Percentiles rank a stretch among this genome's conserved stretches.
phyloP scores from a whole-genome alignment of 768 basidiomycete species.

The Pleurotus tuber-regium region DNA sequence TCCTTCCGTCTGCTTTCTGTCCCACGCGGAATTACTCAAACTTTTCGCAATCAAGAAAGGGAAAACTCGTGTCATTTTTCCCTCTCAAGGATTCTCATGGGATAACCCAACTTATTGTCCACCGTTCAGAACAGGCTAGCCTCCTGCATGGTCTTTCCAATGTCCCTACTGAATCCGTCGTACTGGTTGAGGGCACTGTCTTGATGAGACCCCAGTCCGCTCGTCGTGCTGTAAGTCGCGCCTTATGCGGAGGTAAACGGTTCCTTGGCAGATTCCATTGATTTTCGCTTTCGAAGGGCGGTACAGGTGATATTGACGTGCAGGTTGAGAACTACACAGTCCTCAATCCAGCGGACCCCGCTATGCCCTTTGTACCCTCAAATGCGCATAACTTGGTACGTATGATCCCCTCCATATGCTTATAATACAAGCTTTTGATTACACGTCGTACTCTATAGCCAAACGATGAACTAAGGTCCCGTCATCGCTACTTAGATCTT shows the following conservation, averaged over 20 bases:
- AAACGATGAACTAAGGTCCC: conserved; percentile 82
- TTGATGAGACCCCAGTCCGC: conserved; percentile 58
- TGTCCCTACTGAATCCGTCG: conserved; percentile 74
- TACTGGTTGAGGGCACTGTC: conserved; percentile 77
- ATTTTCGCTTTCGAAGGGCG: conserved; percentile 37
- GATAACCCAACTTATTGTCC: conserved; percentile 73
- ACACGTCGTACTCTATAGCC: conserved; percentile 6
- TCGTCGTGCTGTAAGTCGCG: conserved; percentile 52
- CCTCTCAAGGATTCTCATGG: conserved; percentile 79
- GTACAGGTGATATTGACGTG: conserved; percentile 80
- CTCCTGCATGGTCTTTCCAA: conserved; percentile 47
- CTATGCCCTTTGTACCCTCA: conserved; percentile 84
- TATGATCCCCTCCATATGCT: conserved; percentile 19
- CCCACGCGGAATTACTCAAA: conserved; percentile 28
- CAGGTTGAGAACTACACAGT: conserved; percentile 65
- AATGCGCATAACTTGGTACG: conserved; percentile 73
- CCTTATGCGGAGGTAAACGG: conserved; percentile 6
- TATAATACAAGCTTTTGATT: conserved; percentile 13
- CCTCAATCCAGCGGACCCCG: conserved; percentile 72
- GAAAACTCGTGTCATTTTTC: conserved; percentile 79
- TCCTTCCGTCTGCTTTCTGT: conserved; percentile 27
- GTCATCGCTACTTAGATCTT: conserved; percentile 88
- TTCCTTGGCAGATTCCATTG: neutral
- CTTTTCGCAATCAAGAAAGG: conserved; percentile 51
- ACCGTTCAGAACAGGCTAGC: conserved; percentile 36